Conservation (phyloP, 169 alveolate species). For the Plasmodium coatneyi region DNA sequence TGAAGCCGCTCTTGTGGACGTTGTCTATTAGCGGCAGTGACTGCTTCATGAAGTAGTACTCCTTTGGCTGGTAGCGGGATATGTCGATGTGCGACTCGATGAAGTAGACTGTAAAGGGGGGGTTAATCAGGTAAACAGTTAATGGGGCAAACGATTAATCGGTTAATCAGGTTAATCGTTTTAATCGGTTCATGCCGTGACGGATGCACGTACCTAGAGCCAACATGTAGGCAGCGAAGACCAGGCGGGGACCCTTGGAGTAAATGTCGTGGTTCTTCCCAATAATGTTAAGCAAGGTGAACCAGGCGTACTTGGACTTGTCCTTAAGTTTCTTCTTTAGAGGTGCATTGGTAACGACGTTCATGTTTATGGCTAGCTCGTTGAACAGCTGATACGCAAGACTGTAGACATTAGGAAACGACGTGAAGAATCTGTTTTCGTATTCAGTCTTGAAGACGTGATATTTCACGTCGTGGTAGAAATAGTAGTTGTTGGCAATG, state of each 20-base stretch:
- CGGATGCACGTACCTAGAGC: constrained; percentile 9
- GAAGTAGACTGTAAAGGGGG: background rate
- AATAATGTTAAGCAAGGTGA: constrained; percentile 25
- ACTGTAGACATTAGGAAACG: constrained; percentile 59
- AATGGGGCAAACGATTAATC: background rate
- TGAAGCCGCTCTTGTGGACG: background rate
- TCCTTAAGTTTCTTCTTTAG: constrained; percentile 31
- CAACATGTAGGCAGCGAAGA: constrained; percentile 48
- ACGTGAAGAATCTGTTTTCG: background rate
- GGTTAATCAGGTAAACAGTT: background rate
- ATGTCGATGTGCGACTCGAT: constrained; percentile 61
- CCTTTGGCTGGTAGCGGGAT: constrained; percentile 42
- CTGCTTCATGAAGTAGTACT: constrained; percentile 22
- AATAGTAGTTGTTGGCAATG: constrained; percentile 45
- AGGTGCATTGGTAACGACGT: constrained; percentile 44
- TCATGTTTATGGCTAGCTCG: constrained; percentile 61
- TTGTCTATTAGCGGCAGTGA: constrained; percentile 13
- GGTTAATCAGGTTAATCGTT: too few species aligned
- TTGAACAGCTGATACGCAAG: constrained; percentile 60
- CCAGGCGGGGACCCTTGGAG: constrained; percentile 26
- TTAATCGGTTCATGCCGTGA: too few species aligned
- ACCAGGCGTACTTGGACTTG: constrained; percentile 54
- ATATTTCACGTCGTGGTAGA: background rate
- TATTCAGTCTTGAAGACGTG: constrained; percentile 20
- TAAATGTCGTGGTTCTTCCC: constrained; percentile 49